Evolutionary conservation across 306 rosid genomes (phyloP).

Genomic region (Canavalia ensiformis): DNA sequence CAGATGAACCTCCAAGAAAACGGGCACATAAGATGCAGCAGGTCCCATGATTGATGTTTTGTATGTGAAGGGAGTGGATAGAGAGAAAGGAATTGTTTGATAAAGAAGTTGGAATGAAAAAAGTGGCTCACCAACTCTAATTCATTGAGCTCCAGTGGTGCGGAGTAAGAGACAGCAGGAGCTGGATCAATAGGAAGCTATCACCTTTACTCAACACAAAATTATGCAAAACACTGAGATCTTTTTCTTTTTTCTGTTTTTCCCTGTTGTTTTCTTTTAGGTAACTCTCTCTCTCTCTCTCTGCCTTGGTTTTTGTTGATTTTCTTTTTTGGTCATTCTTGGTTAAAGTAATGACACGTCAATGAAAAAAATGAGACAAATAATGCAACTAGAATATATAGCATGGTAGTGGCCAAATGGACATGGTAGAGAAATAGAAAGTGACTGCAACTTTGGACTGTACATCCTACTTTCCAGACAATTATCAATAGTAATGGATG

Average conservation of each 20-base stretch:
- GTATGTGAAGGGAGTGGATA: too few relatives aligned
- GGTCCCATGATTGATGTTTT: constrained; percentile 17
- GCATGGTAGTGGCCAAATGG: constrained; percentile 45
- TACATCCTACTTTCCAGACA: constrained; percentile 44
- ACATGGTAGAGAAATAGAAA: constrained; percentile 45
- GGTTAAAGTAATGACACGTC: not conserved
- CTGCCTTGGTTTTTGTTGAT: not conserved
- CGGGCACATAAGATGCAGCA: constrained; percentile 38
- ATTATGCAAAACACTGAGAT: constrained; percentile 45
- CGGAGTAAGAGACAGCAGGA: constrained; percentile 30
- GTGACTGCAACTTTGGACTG: constrained; percentile 49
- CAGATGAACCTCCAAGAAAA: constrained; percentile 57
- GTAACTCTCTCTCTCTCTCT: not conserved
- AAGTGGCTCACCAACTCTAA: constrained; percentile 47
- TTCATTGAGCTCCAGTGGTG: constrained; percentile 24
- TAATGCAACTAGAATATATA: constrained; percentile 26
- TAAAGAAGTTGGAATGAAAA: constrained; percentile 42
- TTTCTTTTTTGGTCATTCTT: not conserved
- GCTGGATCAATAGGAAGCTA: constrained; percentile 33
- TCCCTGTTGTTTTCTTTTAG: not conserved
- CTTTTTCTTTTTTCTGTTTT: not conserved
- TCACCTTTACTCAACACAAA: constrained; percentile 39
- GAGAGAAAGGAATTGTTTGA: constrained; percentile 40
- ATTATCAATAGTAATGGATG: constrained; percentile 15
- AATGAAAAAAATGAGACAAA: not conserved